These are phyloP conservation scores for Metschnikowia noctiluminum DNA, from an alignment of 805 yeast species.

Conservation along the genomic window DNA sequence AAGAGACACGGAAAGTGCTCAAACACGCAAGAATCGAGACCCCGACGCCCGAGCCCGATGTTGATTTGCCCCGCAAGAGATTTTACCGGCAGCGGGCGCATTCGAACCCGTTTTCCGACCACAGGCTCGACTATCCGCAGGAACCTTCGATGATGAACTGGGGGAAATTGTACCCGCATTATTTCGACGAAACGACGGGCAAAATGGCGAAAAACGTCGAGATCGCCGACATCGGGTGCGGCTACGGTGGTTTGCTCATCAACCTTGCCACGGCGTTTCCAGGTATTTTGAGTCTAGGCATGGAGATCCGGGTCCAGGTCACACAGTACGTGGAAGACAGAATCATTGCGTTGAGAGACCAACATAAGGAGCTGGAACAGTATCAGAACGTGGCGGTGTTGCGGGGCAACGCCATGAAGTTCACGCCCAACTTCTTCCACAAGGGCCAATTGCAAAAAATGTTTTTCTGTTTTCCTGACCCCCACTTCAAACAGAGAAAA, in stretches of 20 bases:
- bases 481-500: constrained; percentile 95
- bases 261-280: constrained; percentile 78
- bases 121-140: constrained; percentile 80
- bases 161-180: constrained; percentile 70
- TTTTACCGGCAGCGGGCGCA: constrained; percentile 96
- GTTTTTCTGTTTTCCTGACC: constrained; percentile 99
- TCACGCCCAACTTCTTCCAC: constrained; percentile 86
- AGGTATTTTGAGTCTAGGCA: constrained; percentile 74
- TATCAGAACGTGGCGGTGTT: constrained; percentile 87
- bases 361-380: constrained; percentile 35
- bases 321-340: constrained; percentile 96
- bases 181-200: constrained; percentile 38
- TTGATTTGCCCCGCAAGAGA: constrained; percentile 74
- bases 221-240: constrained; percentile 96
- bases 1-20: constrained; percentile 40
- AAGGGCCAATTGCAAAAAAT: constrained; percentile 82
- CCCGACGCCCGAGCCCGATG: constrained; percentile 22
- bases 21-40: constrained; percentile 47
- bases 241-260: constrained; percentile 88
- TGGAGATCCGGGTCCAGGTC: constrained; percentile 98
- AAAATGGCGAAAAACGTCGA: constrained; percentile 57
- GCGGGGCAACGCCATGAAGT: constrained; percentile 97
- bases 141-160: constrained; percentile 87
- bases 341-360: constrained; percentile 79
- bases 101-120: constrained; percentile 96